These are phyloP conservation scores for Talaromyces sp. DNA, from an alignment of 2,329 filamentous ascomycete genomes.

Conservation along the genomic window DNA sequence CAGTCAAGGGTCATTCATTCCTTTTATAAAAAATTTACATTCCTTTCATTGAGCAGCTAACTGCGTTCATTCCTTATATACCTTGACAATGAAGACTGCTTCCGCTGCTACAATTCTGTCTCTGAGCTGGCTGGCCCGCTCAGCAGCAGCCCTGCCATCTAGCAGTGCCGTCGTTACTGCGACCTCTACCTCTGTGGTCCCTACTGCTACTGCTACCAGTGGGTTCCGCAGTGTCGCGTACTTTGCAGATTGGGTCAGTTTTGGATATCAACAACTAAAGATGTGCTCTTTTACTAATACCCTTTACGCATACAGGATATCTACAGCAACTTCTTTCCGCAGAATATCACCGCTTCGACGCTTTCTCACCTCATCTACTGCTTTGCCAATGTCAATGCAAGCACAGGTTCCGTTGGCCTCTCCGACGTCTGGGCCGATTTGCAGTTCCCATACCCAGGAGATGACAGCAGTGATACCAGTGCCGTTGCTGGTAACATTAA, in stretches of 20 bases:
- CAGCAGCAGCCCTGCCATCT: background rate
- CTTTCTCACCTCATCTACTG: slow-evolving; percentile 90
- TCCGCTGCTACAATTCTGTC: background rate
- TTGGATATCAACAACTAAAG: background rate
- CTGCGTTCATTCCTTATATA: background rate
- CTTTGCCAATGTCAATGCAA: slow-evolving; percentile 78
- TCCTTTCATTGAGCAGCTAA: background rate
- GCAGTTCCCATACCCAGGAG: slow-evolving; percentile 63
- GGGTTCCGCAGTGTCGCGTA: slow-evolving; percentile 33
- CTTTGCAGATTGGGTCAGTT: slow-evolving; percentile 41
- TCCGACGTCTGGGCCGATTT: slow-evolving; percentile 65
- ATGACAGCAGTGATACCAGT: slow-evolving; percentile 63
- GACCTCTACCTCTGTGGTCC: background rate
- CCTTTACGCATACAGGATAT: slow-evolving; percentile 55
- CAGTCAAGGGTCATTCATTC: background rate
- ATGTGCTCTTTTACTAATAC: background rate
- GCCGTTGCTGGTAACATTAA: slow-evolving; percentile 24
- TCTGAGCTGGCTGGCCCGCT: background rate
- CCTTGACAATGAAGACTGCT: background rate
- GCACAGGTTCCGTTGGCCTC: slow-evolving; percentile 73
- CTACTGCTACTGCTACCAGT: background rate
- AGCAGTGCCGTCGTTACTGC: background rate
- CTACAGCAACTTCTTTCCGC: slow-evolving; percentile 76
- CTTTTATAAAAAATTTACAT: background rate
- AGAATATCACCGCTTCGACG: slow-evolving; percentile 72